phyloP scores from a whole-genome alignment of 805 yeast species.

The Tetrapisispora pingtungensis region DNA sequence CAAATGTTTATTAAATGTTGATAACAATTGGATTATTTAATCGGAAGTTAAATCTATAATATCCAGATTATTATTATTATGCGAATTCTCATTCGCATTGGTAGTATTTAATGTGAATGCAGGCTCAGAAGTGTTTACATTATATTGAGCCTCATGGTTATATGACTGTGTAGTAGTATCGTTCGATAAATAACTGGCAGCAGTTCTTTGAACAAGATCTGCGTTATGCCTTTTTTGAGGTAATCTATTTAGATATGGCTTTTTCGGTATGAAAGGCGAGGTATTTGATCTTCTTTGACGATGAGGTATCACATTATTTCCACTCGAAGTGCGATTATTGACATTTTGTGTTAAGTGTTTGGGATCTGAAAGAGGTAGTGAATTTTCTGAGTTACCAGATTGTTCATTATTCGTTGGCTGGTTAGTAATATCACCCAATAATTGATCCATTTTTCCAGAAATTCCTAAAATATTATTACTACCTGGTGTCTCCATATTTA shows the following conservation, averaged over 20 bases:
- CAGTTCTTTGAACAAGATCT: neutral
- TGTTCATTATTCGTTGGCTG: neutral
- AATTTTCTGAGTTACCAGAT: neutral
- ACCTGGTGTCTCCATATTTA: neutral
- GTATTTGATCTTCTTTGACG: conserved; percentile 7
- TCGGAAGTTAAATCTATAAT: conserved; percentile 23
- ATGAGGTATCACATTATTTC: neutral
- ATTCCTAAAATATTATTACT: conserved; percentile 4
- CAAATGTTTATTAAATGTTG: neutral
- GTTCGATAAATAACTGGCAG: neutral
- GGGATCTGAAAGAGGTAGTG: neutral
- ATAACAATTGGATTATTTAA: neutral
- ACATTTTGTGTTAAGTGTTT: neutral
- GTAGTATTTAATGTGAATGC: neutral
- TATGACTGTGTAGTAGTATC: neutral
- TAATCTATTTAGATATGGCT: conserved; percentile 17
- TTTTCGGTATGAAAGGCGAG: conserved; percentile 28
- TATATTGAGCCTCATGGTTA: neutral
- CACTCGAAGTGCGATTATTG: neutral
- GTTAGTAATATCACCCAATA: neutral
- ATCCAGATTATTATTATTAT: conserved; percentile 2
- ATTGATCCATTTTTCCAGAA: conserved; percentile 1
- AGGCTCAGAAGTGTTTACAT: neutral
- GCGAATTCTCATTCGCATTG: neutral
- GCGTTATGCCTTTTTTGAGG: conserved; percentile 23